Percentiles rank a stretch among this genome's conserved stretches.
These are phyloP conservation scores for Thraustotheca clavata DNA, from an alignment of 352 stramenopile genomes.

Conservation along the genomic window DNA sequence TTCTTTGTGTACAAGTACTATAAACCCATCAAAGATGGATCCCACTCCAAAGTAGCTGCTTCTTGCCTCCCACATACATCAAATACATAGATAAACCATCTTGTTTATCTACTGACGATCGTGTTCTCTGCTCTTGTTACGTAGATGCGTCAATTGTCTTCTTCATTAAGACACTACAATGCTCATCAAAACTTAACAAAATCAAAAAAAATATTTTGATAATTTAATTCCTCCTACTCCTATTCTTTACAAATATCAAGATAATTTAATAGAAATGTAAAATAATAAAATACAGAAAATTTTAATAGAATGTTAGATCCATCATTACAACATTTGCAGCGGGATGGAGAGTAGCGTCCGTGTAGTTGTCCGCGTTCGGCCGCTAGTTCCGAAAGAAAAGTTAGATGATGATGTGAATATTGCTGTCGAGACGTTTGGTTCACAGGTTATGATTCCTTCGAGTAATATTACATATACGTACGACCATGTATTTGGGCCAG, in stretches of 20 bases:
- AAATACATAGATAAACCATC: too few species aligned
- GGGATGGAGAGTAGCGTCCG: conserved; percentile 38
- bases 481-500: conserved; percentile 84
- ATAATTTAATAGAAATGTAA: conserved; percentile 9
- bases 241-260: not conserved
- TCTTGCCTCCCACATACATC: too few species aligned
- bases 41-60: too few species aligned
- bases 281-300: conserved; percentile 2
- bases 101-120: too few species aligned
- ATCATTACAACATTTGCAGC: not conserved
- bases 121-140: too few species aligned
- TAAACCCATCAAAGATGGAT: too few species aligned
- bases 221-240: too few species aligned
- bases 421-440: conserved; percentile 70
- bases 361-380: conserved; percentile 77
- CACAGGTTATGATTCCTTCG: conserved; percentile 72
- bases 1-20: too few species aligned
- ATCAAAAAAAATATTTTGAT: too few species aligned
- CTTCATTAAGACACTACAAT: too few species aligned
- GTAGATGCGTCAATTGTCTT: too few species aligned
- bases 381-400: conserved; percentile 82
- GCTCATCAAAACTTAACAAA: too few species aligned
- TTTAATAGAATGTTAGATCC: not conserved
- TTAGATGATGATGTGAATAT: conserved; percentile 85
- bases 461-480: conserved; percentile 87